phyloP scores from a whole-genome alignment of 2,329 filamentous ascomycete species.

The Claviceps citrina region DNA sequence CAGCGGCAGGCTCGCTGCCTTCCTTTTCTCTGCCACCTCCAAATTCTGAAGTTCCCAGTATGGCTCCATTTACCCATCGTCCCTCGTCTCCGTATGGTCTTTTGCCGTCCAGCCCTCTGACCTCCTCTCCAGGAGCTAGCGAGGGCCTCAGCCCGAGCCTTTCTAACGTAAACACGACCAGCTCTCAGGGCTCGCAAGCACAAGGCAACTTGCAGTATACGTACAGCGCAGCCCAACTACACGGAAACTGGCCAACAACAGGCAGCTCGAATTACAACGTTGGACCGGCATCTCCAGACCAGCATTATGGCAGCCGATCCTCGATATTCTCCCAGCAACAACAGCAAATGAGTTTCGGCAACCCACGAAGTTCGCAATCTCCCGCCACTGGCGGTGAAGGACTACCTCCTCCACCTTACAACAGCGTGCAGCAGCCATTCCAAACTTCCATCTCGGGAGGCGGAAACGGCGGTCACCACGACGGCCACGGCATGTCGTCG shows the following conservation, averaged over 20 bases:
- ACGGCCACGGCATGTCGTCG: conserved; percentile 16
- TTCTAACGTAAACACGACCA: conserved; percentile 44
- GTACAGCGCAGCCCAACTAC: conserved; percentile 34
- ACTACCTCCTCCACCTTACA: conserved; percentile 52
- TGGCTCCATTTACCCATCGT: conserved; percentile 11
- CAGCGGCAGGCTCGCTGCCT: conserved; percentile 19
- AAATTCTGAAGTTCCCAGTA: conserved; percentile 22
- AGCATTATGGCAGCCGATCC: conserved; percentile 15
- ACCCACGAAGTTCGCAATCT: conserved; percentile 21
- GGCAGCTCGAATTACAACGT: conserved; percentile 35
- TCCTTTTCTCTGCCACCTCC: conserved; percentile 22
- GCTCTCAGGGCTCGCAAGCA: conserved; percentile 41
- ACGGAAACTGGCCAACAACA: conserved; percentile 44
- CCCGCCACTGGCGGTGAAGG: conserved; percentile 43
- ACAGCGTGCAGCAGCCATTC: conserved; percentile 50
- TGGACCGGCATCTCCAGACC: conserved; percentile 25
- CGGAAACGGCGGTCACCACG: conserved; percentile 25
- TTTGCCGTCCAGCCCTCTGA: conserved; percentile 17
- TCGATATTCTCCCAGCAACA: conserved; percentile 34
- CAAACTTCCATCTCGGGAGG: conserved; percentile 39
- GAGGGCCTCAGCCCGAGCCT: conserved; percentile 49
- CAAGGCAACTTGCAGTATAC: conserved; percentile 30
- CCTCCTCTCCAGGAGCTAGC: conserved; percentile 31
- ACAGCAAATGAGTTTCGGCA: conserved; percentile 29
- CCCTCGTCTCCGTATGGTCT: conserved; percentile 15